Base-by-base conservation (phyloP, 1,139 yeast species). In the Zhuliangozyma parablackwelliae region DNA sequence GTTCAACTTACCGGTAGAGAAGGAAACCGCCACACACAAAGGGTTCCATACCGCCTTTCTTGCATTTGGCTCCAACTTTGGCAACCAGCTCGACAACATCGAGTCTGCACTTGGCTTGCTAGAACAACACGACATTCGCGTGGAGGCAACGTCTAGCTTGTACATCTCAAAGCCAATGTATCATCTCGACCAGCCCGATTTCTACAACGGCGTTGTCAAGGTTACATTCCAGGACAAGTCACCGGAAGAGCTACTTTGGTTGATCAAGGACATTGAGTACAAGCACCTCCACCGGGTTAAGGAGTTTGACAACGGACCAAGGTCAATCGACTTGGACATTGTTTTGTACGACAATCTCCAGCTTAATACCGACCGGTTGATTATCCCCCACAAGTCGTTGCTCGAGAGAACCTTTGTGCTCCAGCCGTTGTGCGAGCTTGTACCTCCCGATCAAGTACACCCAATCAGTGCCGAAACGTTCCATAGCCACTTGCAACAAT, bases 151-250 rank as follows among this genome's bases (percentile, higher is more conserved):
- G 0, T 89, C 97, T 0, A 78, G 95, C 1, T 62, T 92, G 42
- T 92, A 87, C 58, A 80, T 84, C 43, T 86, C 96, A 20, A 87
- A 82, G 47, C 97, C 99, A 32, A 92, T 92, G 97, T 94, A 89
- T 56, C 79, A 72, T 45, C 63, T 73, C 33, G 87, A 89, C 43
- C 99, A 92, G 61, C 73, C 80, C 2, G 82, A 80, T 51, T 94
- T 92, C 56, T 67, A 82, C 49, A 94, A 92, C 56, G 97, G 97
- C 1, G 95, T 82, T 2, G 54, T 87, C 16, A 78, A 82, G 48
- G 69, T 86, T n/a, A 33, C 49, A 5, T 60, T 66, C 31, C 73
- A 84, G 0, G 57, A 56, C 6, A 59, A 80, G 32, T 47, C 72
- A 0, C 97, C 99, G 1, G 67, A 72, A 31, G 80, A 78, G 1